Evolutionary conservation across 371 early-diverging fungal species (phyloP).

Genomic region (Spraguea lophii): DNA sequence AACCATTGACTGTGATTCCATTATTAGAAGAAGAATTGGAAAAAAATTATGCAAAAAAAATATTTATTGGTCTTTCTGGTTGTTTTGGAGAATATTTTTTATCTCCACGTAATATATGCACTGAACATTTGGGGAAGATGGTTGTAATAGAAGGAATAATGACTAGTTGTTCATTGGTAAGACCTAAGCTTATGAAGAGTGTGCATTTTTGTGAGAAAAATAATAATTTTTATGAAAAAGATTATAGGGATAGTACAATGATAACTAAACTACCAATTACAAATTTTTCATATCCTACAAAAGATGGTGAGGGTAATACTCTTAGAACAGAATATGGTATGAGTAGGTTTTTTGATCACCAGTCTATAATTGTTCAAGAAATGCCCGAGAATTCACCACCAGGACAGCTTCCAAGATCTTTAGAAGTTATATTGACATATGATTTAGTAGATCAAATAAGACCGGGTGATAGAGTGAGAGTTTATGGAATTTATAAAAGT

Average conservation of each 20-base stretch:
- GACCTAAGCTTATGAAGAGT: constrained; percentile 75
- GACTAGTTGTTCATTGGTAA: constrained; percentile 77
- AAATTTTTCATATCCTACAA: constrained; percentile 47
- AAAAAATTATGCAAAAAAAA: neutral
- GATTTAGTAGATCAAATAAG: constrained; percentile 85
- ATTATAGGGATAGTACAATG: constrained; percentile 65
- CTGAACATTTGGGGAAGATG: constrained; percentile 61
- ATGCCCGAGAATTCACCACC: constrained; percentile 96
- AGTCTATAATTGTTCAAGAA: constrained; percentile 83
- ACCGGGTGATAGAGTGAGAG: constrained; percentile 86
- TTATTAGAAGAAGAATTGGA: constrained; percentile 36
- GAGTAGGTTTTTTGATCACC: constrained; percentile 74
- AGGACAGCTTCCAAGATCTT: constrained; percentile 79
- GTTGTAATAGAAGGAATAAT: constrained; percentile 93
- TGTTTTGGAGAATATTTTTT: constrained; percentile 70
- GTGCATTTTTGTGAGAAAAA: constrained; percentile 75
- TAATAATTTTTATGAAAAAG: constrained; percentile 50
- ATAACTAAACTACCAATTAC: constrained; percentile 51
- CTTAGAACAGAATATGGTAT: constrained; percentile 78
- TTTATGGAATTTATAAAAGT: constrained; percentile 78
- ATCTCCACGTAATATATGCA: constrained; percentile 67
- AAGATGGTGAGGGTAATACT: constrained; percentile 67
- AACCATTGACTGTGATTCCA: constrained; percentile 35
- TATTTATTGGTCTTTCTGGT: constrained; percentile 58
- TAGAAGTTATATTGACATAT: constrained; percentile 80